These are phyloP conservation scores for Didymella arachidicola DNA, from an alignment of 2,329 filamentous ascomycete genomes.

Conservation along the genomic window DNA sequence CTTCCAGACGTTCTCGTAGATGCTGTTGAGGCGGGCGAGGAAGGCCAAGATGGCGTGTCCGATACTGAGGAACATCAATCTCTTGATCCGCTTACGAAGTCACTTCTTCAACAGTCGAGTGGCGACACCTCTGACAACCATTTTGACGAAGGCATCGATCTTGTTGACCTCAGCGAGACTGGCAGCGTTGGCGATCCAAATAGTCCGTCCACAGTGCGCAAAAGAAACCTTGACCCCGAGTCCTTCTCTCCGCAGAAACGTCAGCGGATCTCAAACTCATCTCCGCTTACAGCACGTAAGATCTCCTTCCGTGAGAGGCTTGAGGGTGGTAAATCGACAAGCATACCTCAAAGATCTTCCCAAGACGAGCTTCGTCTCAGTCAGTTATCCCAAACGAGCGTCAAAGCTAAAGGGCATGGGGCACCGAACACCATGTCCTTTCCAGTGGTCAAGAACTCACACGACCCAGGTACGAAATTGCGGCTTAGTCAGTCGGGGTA, in stretches of 20 bases:
- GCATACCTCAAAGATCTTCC: slow-evolving; percentile 6
- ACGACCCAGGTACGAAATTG: slow-evolving; percentile 68
- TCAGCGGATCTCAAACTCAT: slow-evolving; percentile 24
- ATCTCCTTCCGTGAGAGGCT: slow-evolving; percentile 25
- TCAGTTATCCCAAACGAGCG: slow-evolving; percentile 51
- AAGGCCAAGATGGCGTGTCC: slow-evolving; percentile 24
- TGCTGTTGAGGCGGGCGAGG: slow-evolving; percentile 35
- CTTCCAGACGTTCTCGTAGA: slow-evolving; percentile 18
- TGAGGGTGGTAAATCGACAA: neutral
- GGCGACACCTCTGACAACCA: slow-evolving; percentile 17
- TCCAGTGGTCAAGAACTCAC: slow-evolving; percentile 78
- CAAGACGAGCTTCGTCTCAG: slow-evolving; percentile 25
- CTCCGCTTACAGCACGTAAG: slow-evolving; percentile 17
- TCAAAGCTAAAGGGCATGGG: slow-evolving; percentile 48
- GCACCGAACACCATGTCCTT: slow-evolving; percentile 66
- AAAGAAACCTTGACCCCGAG: slow-evolving; percentile 28
- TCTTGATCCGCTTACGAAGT: slow-evolving; percentile 44
- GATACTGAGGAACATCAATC: slow-evolving; percentile 36
- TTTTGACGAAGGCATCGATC: slow-evolving; percentile 32
- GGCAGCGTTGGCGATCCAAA: slow-evolving; percentile 9
- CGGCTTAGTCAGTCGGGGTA: slow-evolving; percentile 72
- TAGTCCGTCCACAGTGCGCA: slow-evolving; percentile 24
- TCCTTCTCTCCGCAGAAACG: slow-evolving; percentile 24
- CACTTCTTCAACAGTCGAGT: slow-evolving; percentile 25
- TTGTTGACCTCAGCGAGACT: slow-evolving; percentile 28